These are phyloP conservation scores for Novymonas esmeraldas DNA, from an alignment of 208 protist genomes.

Conservation along the genomic window DNA sequence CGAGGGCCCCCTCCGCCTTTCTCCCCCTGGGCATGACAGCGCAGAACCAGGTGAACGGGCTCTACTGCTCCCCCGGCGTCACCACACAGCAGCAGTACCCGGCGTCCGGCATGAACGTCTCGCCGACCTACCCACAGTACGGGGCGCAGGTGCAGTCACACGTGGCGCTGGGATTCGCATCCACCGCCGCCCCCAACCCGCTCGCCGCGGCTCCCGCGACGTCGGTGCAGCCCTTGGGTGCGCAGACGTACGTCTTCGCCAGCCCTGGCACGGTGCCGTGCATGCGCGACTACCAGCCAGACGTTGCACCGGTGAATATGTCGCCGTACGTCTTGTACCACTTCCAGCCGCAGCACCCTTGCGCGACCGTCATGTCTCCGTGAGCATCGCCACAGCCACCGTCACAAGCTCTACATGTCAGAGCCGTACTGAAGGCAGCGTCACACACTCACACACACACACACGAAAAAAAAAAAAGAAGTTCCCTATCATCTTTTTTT, in stretches of 20 bases:
- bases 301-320: constrained; percentile 14
- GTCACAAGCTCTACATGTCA: neutral
- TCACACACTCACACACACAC: no score
- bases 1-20: constrained; percentile 6
- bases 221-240: constrained; percentile 25
- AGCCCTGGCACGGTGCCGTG: constrained; percentile 5
- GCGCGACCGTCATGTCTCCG: constrained; percentile 31
- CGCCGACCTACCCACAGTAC: constrained; percentile 18
- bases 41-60: constrained; percentile 6
- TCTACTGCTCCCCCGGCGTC: constrained; percentile 19
- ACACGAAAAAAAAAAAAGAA: neutral
- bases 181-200: constrained; percentile 6
- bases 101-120: constrained; percentile 11
- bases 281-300: constrained; percentile 19
- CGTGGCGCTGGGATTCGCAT: constrained; percentile 22
- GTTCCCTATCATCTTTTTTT: neutral
- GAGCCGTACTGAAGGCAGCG: neutral
- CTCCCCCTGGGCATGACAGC: constrained; percentile 21
- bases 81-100: constrained; percentile 16
- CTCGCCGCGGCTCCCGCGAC: constrained; percentile 3
- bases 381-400: neutral
- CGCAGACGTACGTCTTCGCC: constrained; percentile 27
- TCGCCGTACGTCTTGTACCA: constrained; percentile 31
- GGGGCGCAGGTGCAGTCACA: constrained; percentile 22
- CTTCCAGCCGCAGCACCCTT: constrained; percentile 27